A percentile compares a stretch with the other conserved stretches of the same genome.
Evolutionary conservation across 345 rosid genomes (phyloP).

Genomic region (Sonneratia alba): DNA sequence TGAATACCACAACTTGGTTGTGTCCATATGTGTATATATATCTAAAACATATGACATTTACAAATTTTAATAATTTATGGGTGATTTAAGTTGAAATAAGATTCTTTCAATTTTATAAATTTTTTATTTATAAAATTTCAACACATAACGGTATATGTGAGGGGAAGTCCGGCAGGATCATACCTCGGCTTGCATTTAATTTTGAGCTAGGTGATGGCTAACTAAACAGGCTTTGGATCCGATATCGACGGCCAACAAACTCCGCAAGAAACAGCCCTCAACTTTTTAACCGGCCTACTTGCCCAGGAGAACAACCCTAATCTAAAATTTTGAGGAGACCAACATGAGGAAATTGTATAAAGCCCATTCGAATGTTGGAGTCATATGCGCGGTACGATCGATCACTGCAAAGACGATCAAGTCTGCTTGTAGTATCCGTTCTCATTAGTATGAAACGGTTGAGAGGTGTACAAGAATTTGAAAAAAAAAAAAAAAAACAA

Average conservation of each 20-base stretch:
- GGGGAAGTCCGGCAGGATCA: too few species aligned
- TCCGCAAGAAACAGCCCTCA: not conserved
- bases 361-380: not conserved
- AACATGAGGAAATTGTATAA: not conserved
- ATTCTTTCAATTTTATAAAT: too few species aligned
- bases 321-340: not conserved
- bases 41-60: too few species aligned
- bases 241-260: not conserved
- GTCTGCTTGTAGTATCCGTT: not conserved
- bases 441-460: too few species aligned
- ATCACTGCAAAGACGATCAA: too few species aligned
- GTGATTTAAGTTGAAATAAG: too few species aligned
- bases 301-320: not conserved
- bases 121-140: too few species aligned
- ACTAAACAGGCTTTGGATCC: not conserved
- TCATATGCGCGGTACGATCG: not conserved
- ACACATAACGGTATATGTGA: too few species aligned
- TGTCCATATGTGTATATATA: not conserved
- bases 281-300: not conserved
- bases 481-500: too few species aligned
- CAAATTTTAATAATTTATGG: too few species aligned
- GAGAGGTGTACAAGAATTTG: too few species aligned
- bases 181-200: too few species aligned
- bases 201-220: not conserved
- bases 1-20: not conserved